phyloP scores from a whole-genome alignment of 2,329 filamentous ascomycete genomes.

The Clarireedia monteithiana region DNA sequence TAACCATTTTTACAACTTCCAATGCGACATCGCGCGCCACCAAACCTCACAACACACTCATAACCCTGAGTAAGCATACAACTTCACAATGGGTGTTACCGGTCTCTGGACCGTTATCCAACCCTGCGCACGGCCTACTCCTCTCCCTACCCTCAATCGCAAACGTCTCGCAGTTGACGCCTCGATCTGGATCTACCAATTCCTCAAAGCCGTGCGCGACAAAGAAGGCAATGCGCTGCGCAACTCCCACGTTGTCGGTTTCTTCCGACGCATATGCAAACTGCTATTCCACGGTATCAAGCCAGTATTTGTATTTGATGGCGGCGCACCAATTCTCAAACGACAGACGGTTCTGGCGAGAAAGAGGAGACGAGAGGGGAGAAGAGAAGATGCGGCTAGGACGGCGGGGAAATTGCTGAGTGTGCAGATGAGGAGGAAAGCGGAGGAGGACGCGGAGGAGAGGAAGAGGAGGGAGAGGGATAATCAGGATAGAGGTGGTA shows the following conservation, averaged over 20 bases:
- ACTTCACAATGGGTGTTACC: conserved; percentile 78
- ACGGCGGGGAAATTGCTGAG: conserved; percentile 89
- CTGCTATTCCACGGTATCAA: conserved; percentile 93
- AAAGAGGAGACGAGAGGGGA: conserved; percentile 74
- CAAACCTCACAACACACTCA: background rate
- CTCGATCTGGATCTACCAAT: conserved; percentile 99
- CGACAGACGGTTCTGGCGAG: conserved; percentile 78
- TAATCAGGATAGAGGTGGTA: conserved; percentile 33
- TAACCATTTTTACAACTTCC: background rate
- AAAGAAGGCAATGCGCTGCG: conserved; percentile 95
- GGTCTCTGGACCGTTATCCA: conserved; percentile 95
- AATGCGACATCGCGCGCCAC: background rate
- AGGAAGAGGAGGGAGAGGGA: conserved; percentile 40
- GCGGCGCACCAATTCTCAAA: conserved; percentile 85
- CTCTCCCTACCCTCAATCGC: conserved; percentile 90
- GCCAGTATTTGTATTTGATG: conserved; percentile 97
- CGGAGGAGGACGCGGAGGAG: conserved; percentile 74
- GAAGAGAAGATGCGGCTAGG: conserved; percentile 83
- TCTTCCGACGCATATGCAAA: conserved; percentile 98
- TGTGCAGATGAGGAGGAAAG: conserved; percentile 85
- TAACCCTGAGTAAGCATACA: background rate
- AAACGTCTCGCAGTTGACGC: conserved; percentile 96
- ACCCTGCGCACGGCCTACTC: conserved; percentile 90
- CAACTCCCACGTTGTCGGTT: conserved; percentile 93
- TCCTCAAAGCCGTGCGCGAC: conserved; percentile 95